Conservation (phyloP, 2,329 filamentous ascomycete species). For the Nemania sp. region DNA sequence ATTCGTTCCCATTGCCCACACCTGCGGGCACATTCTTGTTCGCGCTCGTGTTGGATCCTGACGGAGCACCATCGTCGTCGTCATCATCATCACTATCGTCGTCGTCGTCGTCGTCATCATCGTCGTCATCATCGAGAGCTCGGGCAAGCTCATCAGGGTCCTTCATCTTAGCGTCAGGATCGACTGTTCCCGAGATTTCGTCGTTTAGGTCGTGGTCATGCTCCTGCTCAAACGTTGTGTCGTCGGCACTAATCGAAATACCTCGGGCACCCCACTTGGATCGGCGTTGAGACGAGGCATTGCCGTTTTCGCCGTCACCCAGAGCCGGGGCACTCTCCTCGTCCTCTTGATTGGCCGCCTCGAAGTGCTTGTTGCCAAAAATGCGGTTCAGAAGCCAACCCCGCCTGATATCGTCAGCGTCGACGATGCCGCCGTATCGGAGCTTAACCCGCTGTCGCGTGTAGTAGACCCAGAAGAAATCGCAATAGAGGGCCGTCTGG, state of each 20-base stretch:
- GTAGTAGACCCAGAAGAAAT: slow-evolving; percentile 98
- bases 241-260: slow-evolving; percentile 69
- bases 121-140: slow-evolving; percentile 57
- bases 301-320: slow-evolving; percentile 39
- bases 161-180: slow-evolving; percentile 68
- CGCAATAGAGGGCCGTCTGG: slow-evolving; percentile 86
- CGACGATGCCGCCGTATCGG: slow-evolving; percentile 82
- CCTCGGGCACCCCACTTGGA: slow-evolving; percentile 67
- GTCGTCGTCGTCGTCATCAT: slow-evolving; percentile 54
- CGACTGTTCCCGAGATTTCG: slow-evolving; percentile 50
- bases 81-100: slow-evolving; percentile 47
- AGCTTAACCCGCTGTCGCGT: slow-evolving; percentile 92
- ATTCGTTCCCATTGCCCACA: slow-evolving; percentile 39
- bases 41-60: slow-evolving; percentile 25
- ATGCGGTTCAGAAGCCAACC: slow-evolving; percentile 83
- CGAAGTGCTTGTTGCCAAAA: slow-evolving; percentile 63
- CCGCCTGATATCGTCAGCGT: slow-evolving; percentile 83
- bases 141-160: slow-evolving; percentile 68
- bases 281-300: slow-evolving; percentile 42
- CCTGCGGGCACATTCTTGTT: slow-evolving; percentile 28
- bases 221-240: slow-evolving; percentile 57
- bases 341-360: slow-evolving; percentile 58
- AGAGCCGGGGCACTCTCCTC: slow-evolving; percentile 62
- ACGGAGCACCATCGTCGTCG: slow-evolving; percentile 45
- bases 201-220: slow-evolving; percentile 46